Conservation (phyloP, 306 rosid species). For the Mimosa pudica region DNA sequence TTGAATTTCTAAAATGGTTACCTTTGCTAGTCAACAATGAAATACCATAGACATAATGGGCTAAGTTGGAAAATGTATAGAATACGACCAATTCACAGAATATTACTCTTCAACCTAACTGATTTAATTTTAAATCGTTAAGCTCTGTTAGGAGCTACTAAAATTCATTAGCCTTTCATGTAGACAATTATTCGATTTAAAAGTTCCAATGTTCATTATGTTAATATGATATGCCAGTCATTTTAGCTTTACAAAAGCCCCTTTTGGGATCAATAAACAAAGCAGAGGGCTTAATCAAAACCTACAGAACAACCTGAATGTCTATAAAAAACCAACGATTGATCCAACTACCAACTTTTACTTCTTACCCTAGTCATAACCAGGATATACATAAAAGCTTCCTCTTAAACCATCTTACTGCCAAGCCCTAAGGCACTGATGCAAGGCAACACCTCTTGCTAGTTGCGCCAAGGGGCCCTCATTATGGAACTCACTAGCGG, state of each 20-base stretch:
- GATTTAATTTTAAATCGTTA: neutral
- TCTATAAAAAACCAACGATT: neutral
- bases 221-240: neutral
- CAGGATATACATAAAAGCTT: neutral
- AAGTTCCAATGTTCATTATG: neutral
- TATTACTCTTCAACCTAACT: neutral
- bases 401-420: neutral
- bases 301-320: neutral
- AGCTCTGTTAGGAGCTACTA: neutral
- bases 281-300: neutral
- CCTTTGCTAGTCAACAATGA: neutral
- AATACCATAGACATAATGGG: neutral
- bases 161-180: neutral
- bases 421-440: neutral
- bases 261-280: neutral
- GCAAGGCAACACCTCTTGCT: neutral
- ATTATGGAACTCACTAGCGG: neutral
- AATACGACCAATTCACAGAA: neutral
- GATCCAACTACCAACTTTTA: neutral
- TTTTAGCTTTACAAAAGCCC: neutral
- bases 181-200: neutral
- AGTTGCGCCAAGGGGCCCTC: neutral
- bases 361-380: neutral
- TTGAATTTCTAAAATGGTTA: neutral
- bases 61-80: neutral